phyloP scores from a whole-genome alignment of 805 yeast genomes.

The Cyberlindnera amylophila region DNA sequence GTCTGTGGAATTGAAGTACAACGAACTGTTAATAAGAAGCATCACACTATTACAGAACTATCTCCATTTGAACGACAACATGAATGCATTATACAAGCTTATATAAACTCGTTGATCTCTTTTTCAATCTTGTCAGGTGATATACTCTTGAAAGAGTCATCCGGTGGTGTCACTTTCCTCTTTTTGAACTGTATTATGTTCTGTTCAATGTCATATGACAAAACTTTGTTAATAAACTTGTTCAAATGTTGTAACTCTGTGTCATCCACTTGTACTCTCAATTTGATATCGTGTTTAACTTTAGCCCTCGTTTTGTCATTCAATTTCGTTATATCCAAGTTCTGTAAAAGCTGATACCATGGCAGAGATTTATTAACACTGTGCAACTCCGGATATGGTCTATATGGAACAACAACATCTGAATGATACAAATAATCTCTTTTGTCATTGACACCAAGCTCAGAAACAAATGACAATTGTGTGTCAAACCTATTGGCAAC shows the following conservation, averaged over 20 bases:
- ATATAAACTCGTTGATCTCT: constrained; percentile 15
- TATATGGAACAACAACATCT: constrained; percentile 2
- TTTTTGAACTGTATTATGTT: neutral
- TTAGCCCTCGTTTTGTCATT: neutral
- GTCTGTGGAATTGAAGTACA: constrained; percentile 20
- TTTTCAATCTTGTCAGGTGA: constrained; percentile 9
- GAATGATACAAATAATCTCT: constrained; percentile 1
- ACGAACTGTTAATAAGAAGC: constrained; percentile 21
- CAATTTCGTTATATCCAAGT: neutral
- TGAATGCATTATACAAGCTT: constrained; percentile 9
- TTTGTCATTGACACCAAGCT: neutral
- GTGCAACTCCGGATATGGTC: neutral
- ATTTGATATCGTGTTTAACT: neutral
- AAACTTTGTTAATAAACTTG: neutral
- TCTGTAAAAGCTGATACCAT: neutral
- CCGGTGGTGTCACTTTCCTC: neutral
- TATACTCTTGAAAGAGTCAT: neutral
- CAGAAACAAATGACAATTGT: neutral
- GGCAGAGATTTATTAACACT: neutral
- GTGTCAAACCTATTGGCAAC: neutral
- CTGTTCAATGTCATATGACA: neutral
- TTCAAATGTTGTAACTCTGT: neutral
- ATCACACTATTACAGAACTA: constrained; percentile 24
- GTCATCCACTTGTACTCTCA: neutral
- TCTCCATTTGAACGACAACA: constrained; percentile 20